Evolutionary conservation across 2,329 filamentous ascomycete genomes (phyloP), one percentile per base, ranked within the genome.

Genomic region (Knufia fluminis): DNA sequence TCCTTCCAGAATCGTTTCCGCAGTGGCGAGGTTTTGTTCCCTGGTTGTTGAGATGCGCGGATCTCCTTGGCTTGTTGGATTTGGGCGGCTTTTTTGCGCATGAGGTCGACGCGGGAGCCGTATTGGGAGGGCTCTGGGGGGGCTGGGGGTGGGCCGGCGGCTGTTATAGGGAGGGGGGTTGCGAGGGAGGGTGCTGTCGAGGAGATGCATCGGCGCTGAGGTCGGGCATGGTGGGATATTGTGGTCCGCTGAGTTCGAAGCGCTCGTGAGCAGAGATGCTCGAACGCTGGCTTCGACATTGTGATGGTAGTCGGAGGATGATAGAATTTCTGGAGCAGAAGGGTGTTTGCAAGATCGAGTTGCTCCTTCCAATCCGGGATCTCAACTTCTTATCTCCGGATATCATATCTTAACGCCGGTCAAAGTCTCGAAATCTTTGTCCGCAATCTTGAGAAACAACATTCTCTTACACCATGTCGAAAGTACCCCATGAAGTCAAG

Each of bases 1-100:
- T 92, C 78, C 66, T 85, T 87, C 91, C 91, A 97, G 71, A 96
- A 96, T 47, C 90, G 78, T 71, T 82, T 86, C 62, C 74, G 75
- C 61, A 82, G 73, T 1, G 73, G 71, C 26, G 64, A 59, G 17
- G 60, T 55, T 28, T 60, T 57, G 16, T 56, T 49, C 6, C 22
- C 24, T n/a, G 55, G 47, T 2, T 70, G 66, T 46, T 68, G 62
- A 2, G 26, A 28, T 6, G 66, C 53, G 43, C 65, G 68, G 46
- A 69, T 55, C 54, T 71, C 63, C 54, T 72, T 69, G 3, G 70
- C 70, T 59, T 70, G 62, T 52, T 69, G 62, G 52, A 78, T 62
- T 28, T 71, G 59, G 52, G 75, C 72, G 2, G 71, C 71, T 60
- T 78, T 74, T 54, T 72, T 68, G 52, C 67, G 65, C 57, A 75